Evolutionary conservation across 2,329 filamentous ascomycete species (phyloP), one percentile per base, ranked within the genome.

Genomic region (Clarireedia monteithiana): DNA sequence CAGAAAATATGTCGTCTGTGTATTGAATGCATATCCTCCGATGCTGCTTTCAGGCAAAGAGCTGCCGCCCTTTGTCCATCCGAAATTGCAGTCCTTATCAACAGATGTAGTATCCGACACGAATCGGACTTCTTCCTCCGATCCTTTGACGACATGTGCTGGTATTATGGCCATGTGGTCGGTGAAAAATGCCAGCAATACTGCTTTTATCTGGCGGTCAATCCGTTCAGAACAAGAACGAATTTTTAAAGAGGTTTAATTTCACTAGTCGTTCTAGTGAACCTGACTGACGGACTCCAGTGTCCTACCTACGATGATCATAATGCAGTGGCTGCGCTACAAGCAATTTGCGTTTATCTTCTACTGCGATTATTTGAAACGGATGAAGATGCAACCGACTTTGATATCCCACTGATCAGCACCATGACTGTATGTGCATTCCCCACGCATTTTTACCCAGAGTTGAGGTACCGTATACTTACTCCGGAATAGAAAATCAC

Each of bases 181-280:
- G 3, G 30, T 45, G 1, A 61, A 61, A 17, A 61, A 58, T 14
- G 51, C 59, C 20, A 45, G 58, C 2, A 64, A 62, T 27, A 46
- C 20, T 12, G 26, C 20, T 1, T 60, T 56, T 14, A 57, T 63
- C 6, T 63, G 62, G 63, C 56, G 26, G 26, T 39, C 58, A 26
- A 59, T 64, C 10, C 50, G 50, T 6, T 44, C 52, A 53, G 63
- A 64, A 39, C 56, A 59, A 38, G 59, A 63, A 26, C 59, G 58
- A 50, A 14, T 64, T 7, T 39, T 50, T 4, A 48, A 44, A 17
- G 56, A 63, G 48, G 63, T 63, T 27, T 4, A 54, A 39, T 48
- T n/a, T 9, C 15, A 17, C 36, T 24, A 26, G 27, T 20, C 0
- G 9, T 23, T 5, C n/a, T 46, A 45, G 6, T 26, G 24, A 23